Conservation (phyloP, 768 basidiomycete genomes). For the Trametes cingulata region DNA sequence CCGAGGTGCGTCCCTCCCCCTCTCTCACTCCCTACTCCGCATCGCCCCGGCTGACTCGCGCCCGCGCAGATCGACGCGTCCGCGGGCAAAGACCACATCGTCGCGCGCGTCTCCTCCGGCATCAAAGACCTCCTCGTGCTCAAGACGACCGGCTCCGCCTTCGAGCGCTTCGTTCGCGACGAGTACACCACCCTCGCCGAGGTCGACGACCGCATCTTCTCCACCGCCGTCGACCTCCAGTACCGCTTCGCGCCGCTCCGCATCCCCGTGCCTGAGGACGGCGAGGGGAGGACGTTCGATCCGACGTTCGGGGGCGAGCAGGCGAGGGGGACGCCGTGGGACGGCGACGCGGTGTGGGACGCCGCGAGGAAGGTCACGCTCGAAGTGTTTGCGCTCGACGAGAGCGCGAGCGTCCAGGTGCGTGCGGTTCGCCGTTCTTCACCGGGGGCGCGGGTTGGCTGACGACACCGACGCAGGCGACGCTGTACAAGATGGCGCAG, state of each 20-base stretch:
- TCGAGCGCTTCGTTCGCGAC: constrained; percentile 78
- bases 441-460: neutral
- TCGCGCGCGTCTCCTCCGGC: constrained; percentile 66
- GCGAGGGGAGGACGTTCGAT: constrained; percentile 51
- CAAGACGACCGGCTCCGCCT: constrained; percentile 87
- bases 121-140: constrained; percentile 85
- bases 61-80: constrained; percentile 64
- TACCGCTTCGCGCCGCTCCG: constrained; percentile 61
- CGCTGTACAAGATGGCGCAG: constrained; percentile 86
- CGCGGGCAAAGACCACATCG: constrained; percentile 58
- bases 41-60: no score
- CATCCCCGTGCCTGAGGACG: constrained; percentile 51
- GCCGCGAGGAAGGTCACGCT: constrained; percentile 66
- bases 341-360: constrained; percentile 51
- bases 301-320: constrained; percentile 26
- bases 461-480: constrained; percentile 59
- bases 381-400: constrained; percentile 81
- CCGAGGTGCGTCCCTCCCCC: constrained; percentile 24
- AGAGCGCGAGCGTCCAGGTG: constrained; percentile 92
- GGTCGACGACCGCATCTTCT: constrained; percentile 88
- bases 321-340: constrained; percentile 57
- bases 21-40: constrained; percentile 3
- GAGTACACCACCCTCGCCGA: constrained; percentile 86
- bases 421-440: neutral
- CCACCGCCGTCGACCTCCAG: constrained; percentile 77